A percentile compares a stretch with the other conserved stretches of the same genome.
Conservation (phyloP, 345 rosid species). For the Hirschfeldia incana region DNA sequence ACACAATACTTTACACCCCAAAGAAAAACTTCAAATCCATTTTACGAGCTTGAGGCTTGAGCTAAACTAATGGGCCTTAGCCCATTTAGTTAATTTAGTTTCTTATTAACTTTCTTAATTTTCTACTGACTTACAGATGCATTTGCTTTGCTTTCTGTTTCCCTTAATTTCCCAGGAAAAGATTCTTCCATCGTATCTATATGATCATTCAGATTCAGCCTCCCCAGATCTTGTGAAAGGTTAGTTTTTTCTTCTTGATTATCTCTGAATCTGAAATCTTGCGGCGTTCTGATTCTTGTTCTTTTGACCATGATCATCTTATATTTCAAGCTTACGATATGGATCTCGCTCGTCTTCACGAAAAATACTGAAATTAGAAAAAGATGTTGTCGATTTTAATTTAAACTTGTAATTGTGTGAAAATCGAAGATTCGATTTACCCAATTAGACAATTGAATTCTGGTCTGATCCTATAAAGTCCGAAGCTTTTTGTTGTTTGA, state of each 20-base stretch:
- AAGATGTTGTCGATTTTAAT: not conserved
- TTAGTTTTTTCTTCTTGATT: not conserved
- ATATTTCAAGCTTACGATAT: not conserved
- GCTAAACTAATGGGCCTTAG: not conserved
- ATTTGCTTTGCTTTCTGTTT: not conserved
- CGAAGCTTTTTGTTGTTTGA: not conserved
- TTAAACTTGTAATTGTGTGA: not conserved
- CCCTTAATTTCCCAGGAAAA: conserved; percentile 9
- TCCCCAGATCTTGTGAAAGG: conserved; percentile 5
- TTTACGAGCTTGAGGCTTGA: not conserved
- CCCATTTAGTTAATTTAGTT: not conserved
- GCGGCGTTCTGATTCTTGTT: not conserved
- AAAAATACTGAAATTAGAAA: not conserved
- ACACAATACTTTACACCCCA: not conserved
- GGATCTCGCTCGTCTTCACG: not conserved
- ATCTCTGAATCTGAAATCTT: not conserved
- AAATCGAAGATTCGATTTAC: not conserved
- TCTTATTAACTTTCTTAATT: not conserved
- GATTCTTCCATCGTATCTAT: not conserved
- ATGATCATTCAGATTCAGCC: not conserved
- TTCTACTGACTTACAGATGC: not conserved
- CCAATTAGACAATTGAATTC: not conserved
- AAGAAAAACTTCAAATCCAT: not conserved
- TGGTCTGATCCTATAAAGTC: not conserved
- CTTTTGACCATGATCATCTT: not conserved